Evolutionary conservation across 2,329 filamentous ascomycete genomes (phyloP), one percentile per base, ranked within the genome.

Genomic region (Lecanicillium sp.): DNA sequence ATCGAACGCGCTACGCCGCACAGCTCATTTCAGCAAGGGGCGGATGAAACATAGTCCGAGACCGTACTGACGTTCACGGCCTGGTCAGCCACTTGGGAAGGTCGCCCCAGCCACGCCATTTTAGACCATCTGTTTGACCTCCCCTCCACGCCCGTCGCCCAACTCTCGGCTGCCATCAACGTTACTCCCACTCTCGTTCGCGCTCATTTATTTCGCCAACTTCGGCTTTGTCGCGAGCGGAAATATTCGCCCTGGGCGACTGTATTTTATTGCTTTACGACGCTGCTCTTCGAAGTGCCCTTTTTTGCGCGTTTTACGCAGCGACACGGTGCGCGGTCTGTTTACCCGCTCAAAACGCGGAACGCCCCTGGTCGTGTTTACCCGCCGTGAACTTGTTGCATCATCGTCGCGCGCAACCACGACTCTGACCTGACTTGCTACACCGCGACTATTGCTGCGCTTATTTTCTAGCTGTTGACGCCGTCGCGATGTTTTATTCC

Each of bases 401-500:
- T 27, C 19, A 17, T 17, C 22, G 5, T 31, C 17, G 11, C 30
- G 27, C 14, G 9, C 33, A 19, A 25, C 17, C n/a, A 29, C 27
- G 29, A 27, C 29, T 41, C 18, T 17, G 25, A 11, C 33, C 34
- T 19, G 17, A 25, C 37, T 37, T 32, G 25, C 36, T 19, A 35
- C 36, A 18, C 29, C 31, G 10, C 32, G 33, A 37, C 28, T 45
- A 22, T 33, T 37, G 28, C 27, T 38, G 19, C 41, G 18, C 10
- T 27, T 31, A 44, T 36, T 45, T 25, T 36, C 53, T 44, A 46
- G 46, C 50, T 43, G 48, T 47, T 53, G 50, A 49, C 52, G 54
- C 50, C 50, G 49, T 53, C 50, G 43, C 49, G 60, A 98, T 98
- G 92, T 98, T 98, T 68, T 97, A 96, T 64, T 95, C 92, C 39